Conservation (phyloP, 2,329 filamentous ascomycete species). For the Aspergillus fijiensis region DNA sequence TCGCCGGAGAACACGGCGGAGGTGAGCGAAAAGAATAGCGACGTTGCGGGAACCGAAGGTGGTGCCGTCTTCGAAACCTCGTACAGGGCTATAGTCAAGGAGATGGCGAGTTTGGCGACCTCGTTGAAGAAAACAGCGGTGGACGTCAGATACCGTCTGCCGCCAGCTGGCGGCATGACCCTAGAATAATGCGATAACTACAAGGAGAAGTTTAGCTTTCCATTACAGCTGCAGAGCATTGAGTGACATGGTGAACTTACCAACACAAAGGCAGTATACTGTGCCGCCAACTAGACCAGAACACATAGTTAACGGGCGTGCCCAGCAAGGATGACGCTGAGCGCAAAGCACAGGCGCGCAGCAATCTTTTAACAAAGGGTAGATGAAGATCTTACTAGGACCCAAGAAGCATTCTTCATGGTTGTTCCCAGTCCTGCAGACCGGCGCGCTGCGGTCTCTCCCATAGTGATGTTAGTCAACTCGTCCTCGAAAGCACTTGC, state of each 20-base stretch:
- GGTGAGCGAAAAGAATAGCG: slow-evolving; percentile 76
- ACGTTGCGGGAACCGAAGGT: slow-evolving; percentile 74
- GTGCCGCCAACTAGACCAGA: slow-evolving; percentile 40
- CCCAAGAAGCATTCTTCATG: slow-evolving; percentile 38
- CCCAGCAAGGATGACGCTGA: slow-evolving; percentile 3
- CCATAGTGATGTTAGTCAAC: slow-evolving; percentile 28
- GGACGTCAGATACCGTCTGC: slow-evolving; percentile 87
- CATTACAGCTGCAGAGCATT: not conserved
- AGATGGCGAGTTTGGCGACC: slow-evolving; percentile 83
- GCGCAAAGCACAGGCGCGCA: not conserved
- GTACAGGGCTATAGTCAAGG: slow-evolving; percentile 81
- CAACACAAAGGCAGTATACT: slow-evolving; percentile 46
- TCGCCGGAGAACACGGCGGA: slow-evolving; percentile 82
- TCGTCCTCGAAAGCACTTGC: slow-evolving; percentile 12
- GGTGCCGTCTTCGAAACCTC: slow-evolving; percentile 77
- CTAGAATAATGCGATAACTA: slow-evolving; percentile 93
- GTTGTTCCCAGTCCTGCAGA: slow-evolving; percentile 35
- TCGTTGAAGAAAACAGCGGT: slow-evolving; percentile 94
- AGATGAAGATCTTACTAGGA: slow-evolving; percentile 36
- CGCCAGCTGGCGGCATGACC: slow-evolving; percentile 80
- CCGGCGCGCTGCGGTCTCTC: slow-evolving; percentile 33
- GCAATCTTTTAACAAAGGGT: too few species aligned
- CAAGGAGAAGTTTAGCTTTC: not conserved
- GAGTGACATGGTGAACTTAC: slow-evolving; percentile 30
- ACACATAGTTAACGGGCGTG: slow-evolving; percentile 9